phyloP scores from a whole-genome alignment of 202 grass and related monocot genomes.

The Brachypodium distachyon region DNA sequence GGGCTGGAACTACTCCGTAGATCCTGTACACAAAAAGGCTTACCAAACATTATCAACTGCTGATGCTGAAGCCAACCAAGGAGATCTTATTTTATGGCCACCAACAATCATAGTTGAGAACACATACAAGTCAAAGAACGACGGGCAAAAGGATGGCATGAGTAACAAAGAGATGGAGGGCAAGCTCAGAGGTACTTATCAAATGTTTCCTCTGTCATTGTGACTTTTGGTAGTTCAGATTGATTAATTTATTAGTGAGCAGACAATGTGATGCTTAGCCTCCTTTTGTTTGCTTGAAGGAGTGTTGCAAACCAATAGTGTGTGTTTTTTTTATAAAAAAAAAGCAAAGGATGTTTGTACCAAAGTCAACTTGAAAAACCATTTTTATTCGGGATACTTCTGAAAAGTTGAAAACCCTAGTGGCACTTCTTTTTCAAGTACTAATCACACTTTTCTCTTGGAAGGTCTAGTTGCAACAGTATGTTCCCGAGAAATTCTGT shows the following conservation, averaged over 20 bases:
- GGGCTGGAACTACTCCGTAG: conserved; percentile 62
- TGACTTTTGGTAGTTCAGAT: conserved; percentile 20
- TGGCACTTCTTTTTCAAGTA: not conserved
- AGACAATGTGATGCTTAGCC: not conserved
- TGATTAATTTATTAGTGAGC: conserved; percentile 17
- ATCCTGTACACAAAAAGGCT: conserved; percentile 46
- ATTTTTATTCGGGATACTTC: not conserved
- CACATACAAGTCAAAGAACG: conserved; percentile 40
- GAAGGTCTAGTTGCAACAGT: not conserved
- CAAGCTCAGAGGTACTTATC: conserved; percentile 67
- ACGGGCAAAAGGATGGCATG: conserved; percentile 41
- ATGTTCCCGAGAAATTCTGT: not conserved
- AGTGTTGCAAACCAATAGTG: not conserved
- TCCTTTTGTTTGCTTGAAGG: not conserved
- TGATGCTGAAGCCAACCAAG: conserved; percentile 61
- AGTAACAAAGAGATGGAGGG: conserved; percentile 65
- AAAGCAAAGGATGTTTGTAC: no score
- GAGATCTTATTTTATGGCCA: conserved; percentile 78
- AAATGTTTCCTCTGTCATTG: conserved; percentile 26
- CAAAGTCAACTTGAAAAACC: no score
- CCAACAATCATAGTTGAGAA: conserved; percentile 69
- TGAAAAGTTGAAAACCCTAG: not conserved
- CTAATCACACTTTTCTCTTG: not conserved
- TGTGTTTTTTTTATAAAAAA: no score
- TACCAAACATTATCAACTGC: conserved; percentile 49